Conservation (phyloP, 208 protist species). For the Leishmania braziliensis region DNA sequence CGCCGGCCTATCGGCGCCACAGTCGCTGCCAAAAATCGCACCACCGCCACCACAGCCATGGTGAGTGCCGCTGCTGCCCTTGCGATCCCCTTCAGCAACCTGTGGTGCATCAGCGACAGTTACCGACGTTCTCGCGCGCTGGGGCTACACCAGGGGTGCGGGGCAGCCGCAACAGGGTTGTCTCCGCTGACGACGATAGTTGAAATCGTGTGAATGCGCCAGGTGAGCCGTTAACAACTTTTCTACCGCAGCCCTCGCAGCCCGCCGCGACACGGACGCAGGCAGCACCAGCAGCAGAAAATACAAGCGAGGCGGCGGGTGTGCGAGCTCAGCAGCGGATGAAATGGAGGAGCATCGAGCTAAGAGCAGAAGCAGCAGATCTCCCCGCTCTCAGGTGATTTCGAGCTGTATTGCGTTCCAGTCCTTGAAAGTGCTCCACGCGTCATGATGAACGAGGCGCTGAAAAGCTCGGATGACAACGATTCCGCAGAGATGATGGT, state of each 20-base stretch:
- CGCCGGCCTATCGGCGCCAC: background rate
- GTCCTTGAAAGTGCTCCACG: background rate
- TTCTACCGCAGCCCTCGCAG: background rate
- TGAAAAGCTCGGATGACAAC: background rate
- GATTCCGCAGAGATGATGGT: background rate
- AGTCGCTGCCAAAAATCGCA: background rate
- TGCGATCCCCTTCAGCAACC: background rate
- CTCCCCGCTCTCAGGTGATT: background rate
- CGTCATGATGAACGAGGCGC: background rate
- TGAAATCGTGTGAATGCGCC: background rate
- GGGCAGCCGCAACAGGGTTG: background rate
- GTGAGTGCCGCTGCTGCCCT: background rate
- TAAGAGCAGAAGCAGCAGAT: slow-evolving; percentile 7
- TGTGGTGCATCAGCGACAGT: background rate
- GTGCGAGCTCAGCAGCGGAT: background rate
- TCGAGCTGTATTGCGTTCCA: background rate
- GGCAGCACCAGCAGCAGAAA: background rate
- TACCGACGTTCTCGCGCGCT: background rate
- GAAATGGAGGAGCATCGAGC: background rate
- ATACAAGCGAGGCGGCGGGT: background rate
- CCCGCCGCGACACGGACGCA: background rate
- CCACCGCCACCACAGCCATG: background rate
- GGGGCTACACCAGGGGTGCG: background rate
- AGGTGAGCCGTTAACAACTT: background rate
- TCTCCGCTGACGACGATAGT: background rate